Conservation (phyloP, 1,284 basidiomycete genomes). For the Tausonia pullulans region DNA sequence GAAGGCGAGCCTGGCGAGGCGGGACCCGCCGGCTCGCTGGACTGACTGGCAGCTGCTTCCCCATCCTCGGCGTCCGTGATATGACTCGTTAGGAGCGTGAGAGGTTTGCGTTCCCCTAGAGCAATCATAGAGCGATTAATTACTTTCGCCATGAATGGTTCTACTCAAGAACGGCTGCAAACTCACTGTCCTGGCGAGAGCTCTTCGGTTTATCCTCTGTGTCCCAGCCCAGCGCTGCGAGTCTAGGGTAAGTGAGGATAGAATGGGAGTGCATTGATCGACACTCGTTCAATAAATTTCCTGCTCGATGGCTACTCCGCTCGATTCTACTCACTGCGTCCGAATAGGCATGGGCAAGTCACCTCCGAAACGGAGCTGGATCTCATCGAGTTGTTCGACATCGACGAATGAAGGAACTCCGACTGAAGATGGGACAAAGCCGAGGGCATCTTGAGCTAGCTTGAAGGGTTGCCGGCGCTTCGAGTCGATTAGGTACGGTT, state of each 20-base stretch:
- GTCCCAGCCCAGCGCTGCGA: background rate
- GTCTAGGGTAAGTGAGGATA: background rate
- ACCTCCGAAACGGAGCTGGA: constrained; percentile 1
- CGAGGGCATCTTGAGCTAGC: constrained; percentile 48
- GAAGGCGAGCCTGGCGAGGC: too few species aligned
- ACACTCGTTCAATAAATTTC: background rate
- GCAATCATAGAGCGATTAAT: background rate
- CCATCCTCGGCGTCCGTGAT: too few species aligned
- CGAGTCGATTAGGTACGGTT: constrained; percentile 49
- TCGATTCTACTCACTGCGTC: too few species aligned
- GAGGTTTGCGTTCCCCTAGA: constrained; percentile 1
- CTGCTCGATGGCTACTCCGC: too few species aligned
- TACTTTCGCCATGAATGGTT: too few species aligned
- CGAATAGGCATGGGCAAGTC: background rate
- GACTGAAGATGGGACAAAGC: constrained; percentile 58
- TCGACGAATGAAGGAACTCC: constrained; percentile 48
- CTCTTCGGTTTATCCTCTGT: background rate
- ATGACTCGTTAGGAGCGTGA: background rate
- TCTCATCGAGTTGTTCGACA: constrained; percentile 44
- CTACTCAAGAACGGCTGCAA: background rate
- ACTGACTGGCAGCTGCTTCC: too few species aligned
- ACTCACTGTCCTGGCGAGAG: background rate
- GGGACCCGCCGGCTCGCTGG: too few species aligned
- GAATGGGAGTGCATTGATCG: background rate
- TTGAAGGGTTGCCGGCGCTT: constrained; percentile 52